Base-by-base conservation (phyloP, 306 rosid species). In the Parietaria judaica region DNA sequence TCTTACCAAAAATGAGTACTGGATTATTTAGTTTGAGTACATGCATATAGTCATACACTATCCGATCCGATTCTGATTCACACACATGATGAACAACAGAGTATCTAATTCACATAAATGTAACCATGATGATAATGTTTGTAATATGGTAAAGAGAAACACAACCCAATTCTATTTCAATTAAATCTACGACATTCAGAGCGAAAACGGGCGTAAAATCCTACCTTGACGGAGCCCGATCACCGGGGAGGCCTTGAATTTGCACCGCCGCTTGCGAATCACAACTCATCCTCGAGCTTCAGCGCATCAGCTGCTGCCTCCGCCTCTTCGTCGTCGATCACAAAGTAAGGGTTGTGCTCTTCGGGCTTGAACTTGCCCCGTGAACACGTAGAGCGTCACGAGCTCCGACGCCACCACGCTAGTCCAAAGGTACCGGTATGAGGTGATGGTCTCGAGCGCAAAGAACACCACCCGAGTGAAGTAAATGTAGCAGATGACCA, bases 231-330 rank as follows among this genome's bases (percentile, higher is more conserved):
- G 36, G 43, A 52, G 14, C 51, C 52, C 65, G 36, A 63, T 17
- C 57, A 36, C 60, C 61, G 58, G 63, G 70, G 66, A 8, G 9
- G 45, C 7, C 45, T 41, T 41, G 45, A 41, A 8, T 41, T 53
- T 15, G 66, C 73, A 68, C 67, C 75, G 71, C 54, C 64, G 48
- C 61, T 60, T 69, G 67, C 68, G 68, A 74, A 58, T 85, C 65
- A 91, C 83, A 91, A 87, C 72, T 91, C 97, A 68, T 87, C 97
- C 63, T 91, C 96, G 56, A 87, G 89, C 91, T 91, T 91, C 78
- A 91, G 70, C 11, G 86, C 84, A 79, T 91, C 97, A 0, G 86
- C 95, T 0, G 97, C 97, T 39, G 97, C 97, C 76, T 91, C 96
- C 72, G 87, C 97, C 76, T 91, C 97, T 61, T 91, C 97, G 50